A percentile compares a stretch with the other conserved stretches of the same genome.
Evolutionary conservation across 352 stramenopile genomes (phyloP).

Genomic region (Globisporangium nodosum): DNA sequence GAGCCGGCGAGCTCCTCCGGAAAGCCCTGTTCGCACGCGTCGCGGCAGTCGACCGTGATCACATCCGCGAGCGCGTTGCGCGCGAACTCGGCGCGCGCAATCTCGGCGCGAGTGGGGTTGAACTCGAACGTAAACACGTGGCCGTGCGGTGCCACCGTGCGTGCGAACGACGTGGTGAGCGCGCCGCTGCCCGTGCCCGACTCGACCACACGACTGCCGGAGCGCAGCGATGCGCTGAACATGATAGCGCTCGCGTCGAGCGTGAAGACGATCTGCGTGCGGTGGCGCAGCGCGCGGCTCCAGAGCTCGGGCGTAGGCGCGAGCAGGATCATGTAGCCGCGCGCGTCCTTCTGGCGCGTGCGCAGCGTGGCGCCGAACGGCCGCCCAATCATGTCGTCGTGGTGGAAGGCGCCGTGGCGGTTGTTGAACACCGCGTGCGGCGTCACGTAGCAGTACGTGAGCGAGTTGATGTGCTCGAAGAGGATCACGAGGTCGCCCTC

Average conservation of each 20-base stretch:
- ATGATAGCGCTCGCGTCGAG: constrained; percentile 92
- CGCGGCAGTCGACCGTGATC: constrained; percentile 91
- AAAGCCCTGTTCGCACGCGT: constrained; percentile 93
- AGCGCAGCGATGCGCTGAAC: constrained; percentile 86
- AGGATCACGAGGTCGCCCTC: constrained; percentile 95
- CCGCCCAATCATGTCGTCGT: constrained; percentile 94
- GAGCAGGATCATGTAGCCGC: constrained; percentile 92
- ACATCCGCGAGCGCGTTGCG: constrained; percentile 89
- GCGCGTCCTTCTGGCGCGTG: constrained; percentile 54
- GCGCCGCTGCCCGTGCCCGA: constrained; percentile 89
- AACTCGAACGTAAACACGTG: constrained; percentile 98
- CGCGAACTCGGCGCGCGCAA: constrained; percentile 92
- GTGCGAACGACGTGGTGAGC: constrained; percentile 91
- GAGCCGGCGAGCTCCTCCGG: constrained; percentile 51
- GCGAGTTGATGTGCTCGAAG: constrained; percentile 93
- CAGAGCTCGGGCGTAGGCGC: constrained; percentile 96
- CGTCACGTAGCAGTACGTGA: constrained; percentile 94
- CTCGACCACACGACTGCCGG: constrained; percentile 91
- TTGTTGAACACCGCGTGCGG: constrained; percentile 93
- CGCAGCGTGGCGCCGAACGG: constrained; percentile 78
- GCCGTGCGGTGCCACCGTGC: constrained; percentile 84
- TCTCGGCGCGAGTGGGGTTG: constrained; percentile 90
- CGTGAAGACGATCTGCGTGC: constrained; percentile 98
- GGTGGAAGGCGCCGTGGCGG: constrained; percentile 95
- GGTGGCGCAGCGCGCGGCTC: constrained; percentile 86